A percentile compares a stretch with the other conserved stretches of the same genome.
phyloP scores from a whole-genome alignment of 2,329 filamentous ascomycete species.

The Venturia oleaginea region DNA sequence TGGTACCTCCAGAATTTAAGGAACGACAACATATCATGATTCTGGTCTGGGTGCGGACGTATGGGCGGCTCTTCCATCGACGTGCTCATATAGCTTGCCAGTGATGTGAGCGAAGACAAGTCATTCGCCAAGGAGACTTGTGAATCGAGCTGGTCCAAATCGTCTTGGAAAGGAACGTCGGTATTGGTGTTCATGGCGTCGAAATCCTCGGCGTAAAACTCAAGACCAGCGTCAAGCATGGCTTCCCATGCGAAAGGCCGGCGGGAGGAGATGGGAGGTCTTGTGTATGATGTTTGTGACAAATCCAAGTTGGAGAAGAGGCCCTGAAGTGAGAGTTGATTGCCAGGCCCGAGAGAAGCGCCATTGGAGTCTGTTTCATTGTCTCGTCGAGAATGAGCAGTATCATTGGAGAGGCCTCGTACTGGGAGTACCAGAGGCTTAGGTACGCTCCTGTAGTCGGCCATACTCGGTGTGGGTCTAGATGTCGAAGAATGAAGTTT shows the following conservation, averaged over 20 bases:
- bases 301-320: constrained; percentile 1
- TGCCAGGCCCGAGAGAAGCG: constrained; percentile 2
- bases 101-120: neutral
- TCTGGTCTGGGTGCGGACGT: constrained; percentile 9
- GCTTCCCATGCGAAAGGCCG: neutral
- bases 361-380: neutral
- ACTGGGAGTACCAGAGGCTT: neutral
- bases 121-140: neutral
- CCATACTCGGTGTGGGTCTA: neutral
- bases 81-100: neutral
- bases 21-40: constrained; percentile 8
- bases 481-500: neutral
- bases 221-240: neutral
- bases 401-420: neutral
- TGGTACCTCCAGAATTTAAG: constrained; percentile 3
- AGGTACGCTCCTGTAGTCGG: neutral
- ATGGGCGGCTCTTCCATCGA: neutral
- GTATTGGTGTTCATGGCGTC: neutral
- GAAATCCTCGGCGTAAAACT: neutral
- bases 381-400: neutral
- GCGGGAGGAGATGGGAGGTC: neutral
- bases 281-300: neutral
- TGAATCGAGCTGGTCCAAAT: neutral
- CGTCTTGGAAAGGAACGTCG: neutral
- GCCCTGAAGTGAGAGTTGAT: neutral